Percentiles rank a stretch among this genome's conserved stretches.
These are phyloP conservation scores for Oryza nivara DNA, from an alignment of 176 grass and related monocot species.

Conservation along the genomic window DNA sequence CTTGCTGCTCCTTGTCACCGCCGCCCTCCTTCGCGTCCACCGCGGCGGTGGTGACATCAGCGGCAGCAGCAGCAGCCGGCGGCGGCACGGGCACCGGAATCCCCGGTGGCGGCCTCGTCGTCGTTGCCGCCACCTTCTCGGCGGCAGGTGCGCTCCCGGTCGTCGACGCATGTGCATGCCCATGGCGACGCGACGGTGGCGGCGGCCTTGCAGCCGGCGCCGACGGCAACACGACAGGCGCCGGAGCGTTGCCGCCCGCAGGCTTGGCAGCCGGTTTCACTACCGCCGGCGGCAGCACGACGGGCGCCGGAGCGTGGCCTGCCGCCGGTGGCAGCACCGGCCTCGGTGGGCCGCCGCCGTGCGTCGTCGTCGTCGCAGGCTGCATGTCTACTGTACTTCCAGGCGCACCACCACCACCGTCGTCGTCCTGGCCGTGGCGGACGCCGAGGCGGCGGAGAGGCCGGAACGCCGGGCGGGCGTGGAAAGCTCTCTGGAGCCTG, in stretches of 20 bases:
- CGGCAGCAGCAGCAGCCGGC: conserved; percentile 8
- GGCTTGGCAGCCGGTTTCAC: background rate
- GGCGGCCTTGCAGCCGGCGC: background rate
- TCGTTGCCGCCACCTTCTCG: background rate
- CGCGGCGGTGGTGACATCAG: background rate
- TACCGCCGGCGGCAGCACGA: background rate
- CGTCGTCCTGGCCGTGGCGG: conserved; percentile 32
- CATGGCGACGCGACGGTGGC: background rate
- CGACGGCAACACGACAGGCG: background rate
- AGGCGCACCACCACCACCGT: background rate
- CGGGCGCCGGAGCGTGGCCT: background rate
- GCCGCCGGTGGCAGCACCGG: background rate
- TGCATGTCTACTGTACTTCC: background rate
- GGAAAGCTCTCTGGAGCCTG: conserved; percentile 49
- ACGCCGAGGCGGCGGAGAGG: conserved; percentile 46
- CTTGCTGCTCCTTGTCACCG: conserved; percentile 3
- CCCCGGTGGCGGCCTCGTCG: background rate
- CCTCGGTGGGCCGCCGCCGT: conserved; percentile 4
- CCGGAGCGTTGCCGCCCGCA: background rate
- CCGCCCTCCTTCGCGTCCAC: background rate
- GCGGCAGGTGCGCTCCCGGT: background rate
- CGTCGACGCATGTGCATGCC: background rate
- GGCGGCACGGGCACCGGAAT: conserved; percentile 24
- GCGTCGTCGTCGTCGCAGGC: background rate
- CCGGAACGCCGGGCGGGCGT: conserved; percentile 37